A percentile compares a stretch with the other conserved stretches of the same genome.
These are phyloP conservation scores for Anethum foeniculum DNA, from an alignment of 140 eudicot genomes.

Conservation along the genomic window DNA sequence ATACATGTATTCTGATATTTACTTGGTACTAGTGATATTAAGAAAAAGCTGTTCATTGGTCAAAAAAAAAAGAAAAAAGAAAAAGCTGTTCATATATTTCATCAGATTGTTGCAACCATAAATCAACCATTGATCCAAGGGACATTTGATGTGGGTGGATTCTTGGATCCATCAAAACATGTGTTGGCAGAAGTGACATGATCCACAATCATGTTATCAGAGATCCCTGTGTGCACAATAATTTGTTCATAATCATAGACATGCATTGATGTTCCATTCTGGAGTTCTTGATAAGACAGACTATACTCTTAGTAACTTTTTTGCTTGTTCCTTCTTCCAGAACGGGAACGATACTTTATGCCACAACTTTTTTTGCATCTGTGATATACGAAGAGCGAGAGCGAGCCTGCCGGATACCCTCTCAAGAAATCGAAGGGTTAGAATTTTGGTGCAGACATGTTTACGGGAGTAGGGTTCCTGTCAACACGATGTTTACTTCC, in stretches of 20 bases:
- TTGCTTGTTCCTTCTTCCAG: neutral
- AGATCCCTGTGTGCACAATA: neutral
- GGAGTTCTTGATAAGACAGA: conserved; percentile 9
- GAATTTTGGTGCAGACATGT: neutral
- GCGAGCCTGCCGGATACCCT: neutral
- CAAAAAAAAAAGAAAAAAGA: too few species aligned
- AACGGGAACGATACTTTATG: neutral
- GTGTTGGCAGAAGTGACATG: conserved; percentile 9
- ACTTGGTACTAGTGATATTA: neutral
- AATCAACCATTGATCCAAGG: neutral
- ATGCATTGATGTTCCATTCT: neutral
- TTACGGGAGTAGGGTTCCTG: neutral
- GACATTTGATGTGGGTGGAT: neutral
- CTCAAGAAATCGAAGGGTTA: neutral
- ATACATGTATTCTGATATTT: too few species aligned
- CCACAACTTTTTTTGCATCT: neutral
- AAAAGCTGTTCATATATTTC: neutral
- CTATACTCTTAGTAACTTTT: neutral
- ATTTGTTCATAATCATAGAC: neutral
- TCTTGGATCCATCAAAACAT: conserved; percentile 11
- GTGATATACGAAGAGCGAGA: neutral
- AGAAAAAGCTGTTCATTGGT: neutral
- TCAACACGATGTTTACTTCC: too few species aligned
- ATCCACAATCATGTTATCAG: neutral
- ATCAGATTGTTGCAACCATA: neutral